Base-by-base conservation (phyloP, 1,284 basidiomycete genomes). In the Ceratobasidium sp. region DNA sequence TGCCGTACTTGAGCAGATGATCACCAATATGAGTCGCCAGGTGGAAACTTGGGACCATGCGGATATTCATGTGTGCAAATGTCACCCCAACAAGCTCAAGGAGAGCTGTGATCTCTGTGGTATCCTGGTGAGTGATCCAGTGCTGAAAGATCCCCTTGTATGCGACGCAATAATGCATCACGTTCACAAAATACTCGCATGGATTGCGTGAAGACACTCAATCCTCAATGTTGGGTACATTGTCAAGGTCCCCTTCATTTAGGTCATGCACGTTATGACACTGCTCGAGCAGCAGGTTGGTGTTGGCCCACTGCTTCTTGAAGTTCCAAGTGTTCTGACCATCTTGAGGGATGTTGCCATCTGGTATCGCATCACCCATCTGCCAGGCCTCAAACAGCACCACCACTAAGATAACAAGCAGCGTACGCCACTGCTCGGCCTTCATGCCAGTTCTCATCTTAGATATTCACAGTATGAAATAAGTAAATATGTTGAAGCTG, bases 81-180 rank as follows among this genome's bases (percentile, higher is more conserved):
- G 18, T n/a, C 3, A 30, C 48, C 4, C 48, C 66, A 20, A 68
- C 6, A 12, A n/a, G 50, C 48, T 52, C 48, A n/a, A 68, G 50
- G 8, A 68, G 50, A 4, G 48, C 48, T 8, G 18, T 1, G 5
- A 23, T 30, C 23, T 54, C 27, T 23, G 7, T 4, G 8, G 41
- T 35, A 16, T 1, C 50, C 27, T 68, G 20, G 16, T 27, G 44
- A 23, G 44, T 50, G 33, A 62, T 48, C 18, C 23, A 20, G 44
- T 50, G 46, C 18, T 41, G 41, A 12, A 62, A 62, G 3, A 73
- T 12, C 1, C 3, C 20, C 14, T 30, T 62, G 44, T 35, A 35
- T 35, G 70, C 70, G 35, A 73, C 41, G 35, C 57, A 73, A 50
- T 62, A 73, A n/a, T 59, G 59, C 4, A 73, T 41, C 2, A 62